Conservation (phyloP, 768 basidiomycete genomes). For the Dictyophora rubrovolvata region DNA sequence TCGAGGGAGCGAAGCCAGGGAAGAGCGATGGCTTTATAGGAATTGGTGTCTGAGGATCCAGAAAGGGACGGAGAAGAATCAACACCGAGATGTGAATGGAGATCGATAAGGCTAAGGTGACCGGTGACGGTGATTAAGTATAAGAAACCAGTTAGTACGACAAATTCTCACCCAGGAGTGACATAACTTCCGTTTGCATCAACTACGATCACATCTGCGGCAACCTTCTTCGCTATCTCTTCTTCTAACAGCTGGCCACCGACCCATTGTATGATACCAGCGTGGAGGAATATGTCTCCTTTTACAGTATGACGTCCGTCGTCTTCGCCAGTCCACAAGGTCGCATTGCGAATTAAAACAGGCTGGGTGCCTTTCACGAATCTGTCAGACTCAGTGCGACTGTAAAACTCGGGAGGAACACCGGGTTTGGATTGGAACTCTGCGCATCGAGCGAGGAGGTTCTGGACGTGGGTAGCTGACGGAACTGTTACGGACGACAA, state of each 20-base stretch:
- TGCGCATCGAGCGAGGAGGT: slow-evolving; percentile 12
- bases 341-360: slow-evolving; percentile 54
- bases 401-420: slow-evolving; percentile 12
- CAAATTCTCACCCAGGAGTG: slow-evolving; percentile 37
- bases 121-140: slow-evolving; percentile 11
- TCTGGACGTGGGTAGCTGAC: not conserved
- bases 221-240: slow-evolving; percentile 11
- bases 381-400: slow-evolving; percentile 36
- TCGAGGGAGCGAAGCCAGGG: slow-evolving; percentile 55
- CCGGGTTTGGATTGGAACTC: slow-evolving; percentile 11
- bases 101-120: slow-evolving; percentile 48
- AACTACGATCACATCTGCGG: slow-evolving; percentile 25
- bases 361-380: slow-evolving; percentile 43
- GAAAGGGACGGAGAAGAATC: slow-evolving; percentile 37
- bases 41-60: slow-evolving; percentile 48
- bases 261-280: slow-evolving; percentile 51
- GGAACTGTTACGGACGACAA: not conserved
- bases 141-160: too few relatives aligned
- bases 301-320: slow-evolving; percentile 45
- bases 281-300: slow-evolving; percentile 54
- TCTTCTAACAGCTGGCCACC: slow-evolving; percentile 27
- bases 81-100: slow-evolving; percentile 61
- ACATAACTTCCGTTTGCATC: slow-evolving; percentile 62
- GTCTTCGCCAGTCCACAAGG: slow-evolving; percentile 64
- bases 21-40: slow-evolving; percentile 28